Percentiles rank a stretch among this genome's conserved stretches.
Conservation (phyloP, 2,329 filamentous ascomycete species). For the Beauveria caledonica region DNA sequence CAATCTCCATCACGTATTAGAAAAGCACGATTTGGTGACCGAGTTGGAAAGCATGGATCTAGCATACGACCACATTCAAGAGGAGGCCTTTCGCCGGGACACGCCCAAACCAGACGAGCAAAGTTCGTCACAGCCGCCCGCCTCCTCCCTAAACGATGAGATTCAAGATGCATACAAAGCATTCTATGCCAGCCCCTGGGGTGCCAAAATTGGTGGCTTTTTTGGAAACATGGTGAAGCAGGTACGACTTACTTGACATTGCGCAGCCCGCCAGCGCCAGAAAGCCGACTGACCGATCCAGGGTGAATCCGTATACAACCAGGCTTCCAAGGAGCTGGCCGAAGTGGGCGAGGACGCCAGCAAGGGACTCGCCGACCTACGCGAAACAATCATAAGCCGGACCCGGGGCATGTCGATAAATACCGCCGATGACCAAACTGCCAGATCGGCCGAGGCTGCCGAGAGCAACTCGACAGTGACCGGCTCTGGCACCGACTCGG, state of each 20-base stretch:
- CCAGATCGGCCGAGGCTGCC: conserved; percentile 18
- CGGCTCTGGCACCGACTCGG: conserved; percentile 37
- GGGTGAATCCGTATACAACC: conserved; percentile 75
- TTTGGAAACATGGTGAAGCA: conserved; percentile 91
- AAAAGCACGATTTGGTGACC: not conserved
- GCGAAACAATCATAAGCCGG: conserved; percentile 58
- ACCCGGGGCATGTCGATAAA: conserved; percentile 67
- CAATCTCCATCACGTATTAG: not conserved
- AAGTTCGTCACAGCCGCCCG: conserved; percentile 27
- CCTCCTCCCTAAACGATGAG: conserved; percentile 70
- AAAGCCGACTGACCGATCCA: conserved; percentile 24
- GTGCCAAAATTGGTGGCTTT: conserved; percentile 76
- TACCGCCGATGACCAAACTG: conserved; percentile 25
- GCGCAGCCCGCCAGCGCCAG: not conserved
- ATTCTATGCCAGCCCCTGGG: conserved; percentile 87
- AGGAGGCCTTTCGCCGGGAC: conserved; percentile 63
- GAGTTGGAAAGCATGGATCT: conserved; percentile 63
- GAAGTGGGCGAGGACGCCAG: conserved; percentile 73
- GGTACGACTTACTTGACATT: conserved; percentile 36
- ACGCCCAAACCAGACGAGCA: conserved; percentile 30
- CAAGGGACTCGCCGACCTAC: conserved; percentile 67
- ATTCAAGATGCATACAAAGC: conserved; percentile 94
- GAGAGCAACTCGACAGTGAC: conserved; percentile 41
- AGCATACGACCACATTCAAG: conserved; percentile 93
- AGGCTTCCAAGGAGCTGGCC: conserved; percentile 76